Percentiles rank a stretch among this genome's conserved stretches.
These are phyloP conservation scores for Termitomyces titanicus DNA, from an alignment of 768 basidiomycete species.

Conservation along the genomic window DNA sequence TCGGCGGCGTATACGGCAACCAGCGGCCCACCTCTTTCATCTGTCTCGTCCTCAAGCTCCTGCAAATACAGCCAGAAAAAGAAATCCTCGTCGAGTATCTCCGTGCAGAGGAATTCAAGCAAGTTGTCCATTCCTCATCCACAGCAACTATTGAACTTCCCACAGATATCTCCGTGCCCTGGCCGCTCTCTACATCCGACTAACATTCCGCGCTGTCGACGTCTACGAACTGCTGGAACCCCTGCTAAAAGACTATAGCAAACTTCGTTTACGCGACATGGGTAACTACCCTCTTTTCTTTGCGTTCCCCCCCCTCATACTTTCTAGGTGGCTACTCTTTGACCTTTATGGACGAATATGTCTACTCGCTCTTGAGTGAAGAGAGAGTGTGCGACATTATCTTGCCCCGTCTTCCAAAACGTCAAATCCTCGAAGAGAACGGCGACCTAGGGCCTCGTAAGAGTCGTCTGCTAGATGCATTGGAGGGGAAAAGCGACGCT, in stretches of 20 bases:
- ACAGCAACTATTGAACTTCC: slow-evolving; percentile 2
- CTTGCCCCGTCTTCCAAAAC: slow-evolving; percentile 82
- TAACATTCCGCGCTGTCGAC: slow-evolving; percentile 89
- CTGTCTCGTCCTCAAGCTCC: slow-evolving; percentile 86
- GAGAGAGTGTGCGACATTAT: slow-evolving; percentile 97
- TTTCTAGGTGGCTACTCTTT: slow-evolving; percentile 76
- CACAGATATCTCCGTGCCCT: slow-evolving; percentile 88
- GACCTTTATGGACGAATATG: slow-evolving; percentile 89
- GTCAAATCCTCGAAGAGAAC: slow-evolving; percentile 86
- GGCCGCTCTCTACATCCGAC: slow-evolving; percentile 89
- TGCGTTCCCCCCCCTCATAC: slow-evolving; percentile 5
- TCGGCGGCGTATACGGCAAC: slow-evolving; percentile 96
- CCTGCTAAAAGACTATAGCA: slow-evolving; percentile 89
- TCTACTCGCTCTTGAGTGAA: slow-evolving; percentile 77
- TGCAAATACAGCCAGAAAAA: slow-evolving; percentile 97
- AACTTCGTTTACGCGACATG: slow-evolving; percentile 77
- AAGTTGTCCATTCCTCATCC: neutral
- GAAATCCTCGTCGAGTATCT: slow-evolving; percentile 96
- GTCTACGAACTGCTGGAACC: slow-evolving; percentile 95
- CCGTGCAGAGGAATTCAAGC: slow-evolving; percentile 98
- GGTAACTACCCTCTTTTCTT: slow-evolving; percentile 42
- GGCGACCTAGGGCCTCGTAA: slow-evolving; percentile 84
- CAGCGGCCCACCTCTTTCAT: slow-evolving; percentile 93
- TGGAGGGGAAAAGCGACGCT: slow-evolving; percentile 69
- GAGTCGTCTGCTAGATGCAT: slow-evolving; percentile 82